Conservation (phyloP, 139 green algal species). For the Tetradesmus lagerheimii region DNA sequence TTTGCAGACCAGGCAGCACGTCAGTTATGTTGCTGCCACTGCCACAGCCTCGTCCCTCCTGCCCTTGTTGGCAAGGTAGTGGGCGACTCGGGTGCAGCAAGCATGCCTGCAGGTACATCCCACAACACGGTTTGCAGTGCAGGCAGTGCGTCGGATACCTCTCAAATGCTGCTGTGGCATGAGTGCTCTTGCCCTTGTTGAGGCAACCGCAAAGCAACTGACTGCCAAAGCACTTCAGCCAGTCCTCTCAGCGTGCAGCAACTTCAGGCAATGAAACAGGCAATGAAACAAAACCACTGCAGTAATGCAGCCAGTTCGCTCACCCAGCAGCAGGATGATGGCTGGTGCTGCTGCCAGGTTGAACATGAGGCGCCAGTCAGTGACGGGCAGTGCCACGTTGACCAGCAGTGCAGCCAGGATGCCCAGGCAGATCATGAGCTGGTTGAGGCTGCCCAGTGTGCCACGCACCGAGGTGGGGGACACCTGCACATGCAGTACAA, state of each 20-base stretch:
- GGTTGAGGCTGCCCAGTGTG: slow-evolving; percentile 92
- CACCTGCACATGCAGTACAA: slow-evolving; percentile 72
- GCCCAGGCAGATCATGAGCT: slow-evolving; percentile 96
- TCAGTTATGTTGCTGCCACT: no score
- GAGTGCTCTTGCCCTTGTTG: no score
- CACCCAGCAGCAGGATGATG: slow-evolving; percentile 79
- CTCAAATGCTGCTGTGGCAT: background rate
- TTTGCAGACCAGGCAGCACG: background rate
- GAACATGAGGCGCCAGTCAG: slow-evolving; percentile 93
- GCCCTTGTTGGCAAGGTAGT: slow-evolving; percentile 79
- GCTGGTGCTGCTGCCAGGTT: slow-evolving; percentile 77
- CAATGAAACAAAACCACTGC: no score
- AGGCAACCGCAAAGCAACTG: no score
- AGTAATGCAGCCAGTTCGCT: slow-evolving; percentile 21
- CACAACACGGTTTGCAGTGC: background rate
- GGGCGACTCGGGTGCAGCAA: slow-evolving; percentile 86
- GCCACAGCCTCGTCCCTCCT: slow-evolving; percentile 65
- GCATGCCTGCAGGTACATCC: slow-evolving; percentile 85
- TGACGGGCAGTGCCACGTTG: slow-evolving; percentile 82
- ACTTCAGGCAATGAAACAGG: background rate
- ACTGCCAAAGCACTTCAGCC: background rate
- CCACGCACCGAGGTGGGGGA: slow-evolving; percentile 88
- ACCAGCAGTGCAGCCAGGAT: slow-evolving; percentile 94
- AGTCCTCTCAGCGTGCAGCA: background rate
- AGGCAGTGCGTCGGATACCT: background rate